These are phyloP conservation scores for Uronychia binucleata DNA, from an alignment of 73 alveolate species.

Conservation along the genomic window DNA sequence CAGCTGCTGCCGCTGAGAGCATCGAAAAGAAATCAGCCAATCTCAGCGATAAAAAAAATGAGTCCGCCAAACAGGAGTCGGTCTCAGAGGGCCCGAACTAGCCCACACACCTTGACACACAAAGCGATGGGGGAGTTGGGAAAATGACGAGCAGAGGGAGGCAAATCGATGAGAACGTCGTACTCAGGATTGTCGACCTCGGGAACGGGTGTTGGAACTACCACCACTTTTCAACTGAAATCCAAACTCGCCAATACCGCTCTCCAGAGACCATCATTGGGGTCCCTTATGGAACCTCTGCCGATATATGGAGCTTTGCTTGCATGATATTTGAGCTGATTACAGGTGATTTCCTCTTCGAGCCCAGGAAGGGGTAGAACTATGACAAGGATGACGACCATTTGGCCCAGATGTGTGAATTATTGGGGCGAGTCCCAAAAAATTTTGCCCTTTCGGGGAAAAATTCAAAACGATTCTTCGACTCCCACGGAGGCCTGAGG, in stretches of 20 bases:
- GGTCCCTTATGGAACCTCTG: constrained; percentile 85
- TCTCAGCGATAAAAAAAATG: constrained; percentile 10
- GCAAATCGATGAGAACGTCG: constrained; percentile 60
- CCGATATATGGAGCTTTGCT: constrained; percentile 95
- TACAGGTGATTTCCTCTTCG: constrained; percentile 94
- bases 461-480: constrained; percentile 68
- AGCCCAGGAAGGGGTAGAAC: constrained; percentile 80
- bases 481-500: constrained; percentile 71
- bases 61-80: constrained; percentile 36
- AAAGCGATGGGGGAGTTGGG: constrained; percentile 7
- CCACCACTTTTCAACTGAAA: constrained; percentile 89
- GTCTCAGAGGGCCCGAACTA: constrained; percentile 53
- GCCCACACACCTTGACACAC: constrained; percentile 21
- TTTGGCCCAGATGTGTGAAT: constrained; percentile 81
- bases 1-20: constrained; percentile 5
- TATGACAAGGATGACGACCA: constrained; percentile 85
- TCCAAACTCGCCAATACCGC: constrained; percentile 92
- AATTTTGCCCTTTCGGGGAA: constrained; percentile 70
- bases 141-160: constrained; percentile 47
- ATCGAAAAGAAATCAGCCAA: not conserved
- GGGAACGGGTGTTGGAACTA: constrained; percentile 96
- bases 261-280: constrained; percentile 94
- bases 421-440: constrained; percentile 77
- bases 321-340: constrained; percentile 93
- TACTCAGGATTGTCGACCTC: constrained; percentile 89